A percentile compares a stretch with the other conserved stretches of the same genome.
Conservation (phyloP, 2,329 filamentous ascomycete genomes). For the Talaromyces sp. region DNA sequence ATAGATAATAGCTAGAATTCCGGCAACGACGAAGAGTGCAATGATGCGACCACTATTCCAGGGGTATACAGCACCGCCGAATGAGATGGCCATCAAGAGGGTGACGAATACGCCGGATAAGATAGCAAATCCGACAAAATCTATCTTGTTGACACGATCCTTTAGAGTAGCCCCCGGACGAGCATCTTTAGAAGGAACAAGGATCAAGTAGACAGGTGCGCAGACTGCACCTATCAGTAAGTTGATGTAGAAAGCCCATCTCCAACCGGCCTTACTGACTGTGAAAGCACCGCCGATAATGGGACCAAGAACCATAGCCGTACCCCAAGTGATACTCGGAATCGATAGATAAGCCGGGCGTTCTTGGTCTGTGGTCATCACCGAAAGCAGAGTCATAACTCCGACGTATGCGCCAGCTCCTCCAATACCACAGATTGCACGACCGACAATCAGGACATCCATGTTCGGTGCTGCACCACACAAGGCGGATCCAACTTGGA, state of each 20-base stretch:
- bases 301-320: slow-evolving; percentile 39
- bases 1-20: slow-evolving; percentile 38
- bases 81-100: slow-evolving; percentile 49
- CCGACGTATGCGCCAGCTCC: slow-evolving; percentile 36
- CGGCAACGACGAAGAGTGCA: slow-evolving; percentile 49
- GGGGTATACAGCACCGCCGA: slow-evolving; percentile 50
- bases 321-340: slow-evolving; percentile 36
- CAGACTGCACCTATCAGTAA: slow-evolving; percentile 46
- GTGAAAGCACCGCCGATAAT: slow-evolving; percentile 41
- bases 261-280: slow-evolving; percentile 30
- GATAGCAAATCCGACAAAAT: slow-evolving; percentile 48
- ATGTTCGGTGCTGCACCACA: slow-evolving; percentile 49
- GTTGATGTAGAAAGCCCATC: slow-evolving; percentile 52
- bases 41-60: slow-evolving; percentile 51
- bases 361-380: slow-evolving; percentile 27
- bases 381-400: slow-evolving; percentile 30
- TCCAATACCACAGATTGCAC: slow-evolving; percentile 35
- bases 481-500: slow-evolving; percentile 35
- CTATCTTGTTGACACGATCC: slow-evolving; percentile 33
- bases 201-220: slow-evolving; percentile 36
- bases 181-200: slow-evolving; percentile 42
- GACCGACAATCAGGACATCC: slow-evolving; percentile 48
- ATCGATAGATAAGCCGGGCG: slow-evolving; percentile 33
- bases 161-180: slow-evolving; percentile 25
- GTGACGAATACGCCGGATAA: slow-evolving; percentile 39